phyloP scores from a whole-genome alignment of 164 flowering plant species.

The Annona cherimola region DNA sequence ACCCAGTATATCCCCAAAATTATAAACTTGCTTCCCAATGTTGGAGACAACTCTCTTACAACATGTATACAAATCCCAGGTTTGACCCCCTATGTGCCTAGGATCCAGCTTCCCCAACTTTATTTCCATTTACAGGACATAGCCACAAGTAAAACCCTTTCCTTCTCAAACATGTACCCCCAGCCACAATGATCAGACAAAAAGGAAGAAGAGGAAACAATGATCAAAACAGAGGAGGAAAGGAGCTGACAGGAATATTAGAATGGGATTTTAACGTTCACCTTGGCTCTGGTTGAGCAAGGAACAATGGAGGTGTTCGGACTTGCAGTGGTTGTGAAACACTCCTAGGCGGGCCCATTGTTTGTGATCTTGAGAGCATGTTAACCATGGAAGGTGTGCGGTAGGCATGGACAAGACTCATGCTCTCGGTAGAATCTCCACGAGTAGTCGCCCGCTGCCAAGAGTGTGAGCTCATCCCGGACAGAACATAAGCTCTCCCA shows the following conservation, averaged over 20 bases:
- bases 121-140: no score
- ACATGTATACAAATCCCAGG: no score
- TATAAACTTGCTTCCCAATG: no score
- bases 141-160: no score
- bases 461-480: conserved; percentile 96
- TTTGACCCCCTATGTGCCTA: no score
- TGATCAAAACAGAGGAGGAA: background rate
- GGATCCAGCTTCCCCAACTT: no score
- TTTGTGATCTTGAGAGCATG: conserved; percentile 82
- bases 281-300: conserved; percentile 43
- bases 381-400: conserved; percentile 89
- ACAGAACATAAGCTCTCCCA: conserved; percentile 86
- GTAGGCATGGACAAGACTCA: conserved; percentile 60
- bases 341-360: conserved; percentile 26
- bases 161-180: no score
- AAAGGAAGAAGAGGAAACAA: background rate
- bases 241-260: background rate
- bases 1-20: no score
- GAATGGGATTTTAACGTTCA: conserved; percentile 20
- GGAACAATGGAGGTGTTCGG: conserved; percentile 40
- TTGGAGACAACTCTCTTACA: no score
- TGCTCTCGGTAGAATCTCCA: conserved; percentile 66
- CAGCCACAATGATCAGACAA: no score
- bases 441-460: conserved; percentile 97
- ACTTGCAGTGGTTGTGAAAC: conserved; percentile 32